Percentiles rank a stretch among this genome's conserved stretches.
Conservation (phyloP, 306 rosid species). For the Cyamopsis tetragonoloba region DNA sequence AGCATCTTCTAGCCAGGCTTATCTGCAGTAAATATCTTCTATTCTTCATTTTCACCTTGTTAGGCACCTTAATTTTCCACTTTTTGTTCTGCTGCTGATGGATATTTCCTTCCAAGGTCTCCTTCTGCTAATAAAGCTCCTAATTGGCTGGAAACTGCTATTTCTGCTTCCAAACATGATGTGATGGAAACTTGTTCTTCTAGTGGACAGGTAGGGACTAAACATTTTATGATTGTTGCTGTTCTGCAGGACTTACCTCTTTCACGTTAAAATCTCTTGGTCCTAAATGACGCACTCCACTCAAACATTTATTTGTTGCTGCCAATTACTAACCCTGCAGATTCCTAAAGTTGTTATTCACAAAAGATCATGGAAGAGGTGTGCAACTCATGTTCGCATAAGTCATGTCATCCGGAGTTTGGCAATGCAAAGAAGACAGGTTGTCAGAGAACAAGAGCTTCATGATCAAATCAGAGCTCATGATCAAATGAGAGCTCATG, state of each 20-base stretch:
- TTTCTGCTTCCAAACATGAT: constrained; percentile 25
- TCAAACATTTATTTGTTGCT: not conserved
- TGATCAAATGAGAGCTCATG: constrained; percentile 27
- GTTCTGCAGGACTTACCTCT: not conserved
- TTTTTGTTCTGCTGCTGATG: constrained; percentile 2
- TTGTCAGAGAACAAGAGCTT: constrained; percentile 7
- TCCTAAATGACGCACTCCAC: not conserved
- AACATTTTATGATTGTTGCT: not conserved
- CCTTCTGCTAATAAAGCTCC: constrained; percentile 23
- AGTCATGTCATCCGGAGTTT: constrained; percentile 46
- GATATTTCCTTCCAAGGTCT: constrained; percentile 27
- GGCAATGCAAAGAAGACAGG: constrained; percentile 27
- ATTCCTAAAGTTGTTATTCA: constrained; percentile 6
- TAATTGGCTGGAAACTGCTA: constrained; percentile 22
- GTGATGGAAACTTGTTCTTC: constrained; percentile 23
- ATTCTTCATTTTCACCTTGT: constrained; percentile 17
- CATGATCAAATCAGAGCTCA: constrained; percentile 27
- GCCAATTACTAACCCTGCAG: constrained; percentile 29
- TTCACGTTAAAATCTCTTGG: not conserved
- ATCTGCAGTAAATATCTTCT: constrained; percentile 27
- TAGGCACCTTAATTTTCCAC: constrained; percentile 2
- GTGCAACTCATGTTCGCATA: constrained; percentile 66
- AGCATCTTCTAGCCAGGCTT: constrained; percentile 16
- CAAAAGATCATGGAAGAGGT: constrained; percentile 49
- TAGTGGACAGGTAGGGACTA: constrained; percentile 18